Conservation (phyloP, 108 stramenopile species). For the Bacterosira constricta region DNA sequence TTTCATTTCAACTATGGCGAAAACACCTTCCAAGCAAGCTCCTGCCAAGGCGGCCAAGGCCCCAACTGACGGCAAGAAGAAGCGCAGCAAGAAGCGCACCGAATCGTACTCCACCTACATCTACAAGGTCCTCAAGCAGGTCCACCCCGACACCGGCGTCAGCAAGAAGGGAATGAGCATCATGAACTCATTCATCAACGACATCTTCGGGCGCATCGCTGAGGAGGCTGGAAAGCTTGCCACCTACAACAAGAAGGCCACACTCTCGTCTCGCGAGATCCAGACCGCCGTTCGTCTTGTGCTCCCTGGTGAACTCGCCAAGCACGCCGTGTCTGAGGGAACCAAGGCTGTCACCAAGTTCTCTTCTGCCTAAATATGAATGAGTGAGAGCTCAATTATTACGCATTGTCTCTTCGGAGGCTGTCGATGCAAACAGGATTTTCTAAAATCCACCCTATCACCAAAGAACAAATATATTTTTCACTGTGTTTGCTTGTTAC, state of each 20-base stretch:
- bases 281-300: constrained; percentile 12
- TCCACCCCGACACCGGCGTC: background rate
- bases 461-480: too few relatives aligned
- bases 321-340: constrained; percentile 16
- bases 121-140: constrained; percentile 8
- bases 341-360: constrained; percentile 16
- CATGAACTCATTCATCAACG: constrained; percentile 2
- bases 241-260: constrained; percentile 1
- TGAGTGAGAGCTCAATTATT: too few relatives aligned
- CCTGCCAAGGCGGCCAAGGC: constrained; percentile 15
- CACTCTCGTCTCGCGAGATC: constrained; percentile 16
- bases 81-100: constrained; percentile 5
- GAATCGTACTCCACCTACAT: constrained; percentile 10
- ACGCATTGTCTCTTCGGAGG: background rate
- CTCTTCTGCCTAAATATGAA: too few relatives aligned
- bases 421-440: constrained; percentile 12
- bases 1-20: constrained; percentile 6
- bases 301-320: constrained; percentile 13
- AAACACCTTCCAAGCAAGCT: constrained; percentile 10
- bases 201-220: constrained; percentile 6
- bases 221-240: constrained; percentile 1
- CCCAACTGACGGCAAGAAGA: background rate
- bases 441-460: constrained; percentile 35
- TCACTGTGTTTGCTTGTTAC: too few relatives aligned
- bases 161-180: background rate